Percentiles rank a stretch among this genome's conserved stretches.
These are phyloP conservation scores for Musa itinerans DNA, from an alignment of 176 grass and related monocot genomes.

Conservation along the genomic window DNA sequence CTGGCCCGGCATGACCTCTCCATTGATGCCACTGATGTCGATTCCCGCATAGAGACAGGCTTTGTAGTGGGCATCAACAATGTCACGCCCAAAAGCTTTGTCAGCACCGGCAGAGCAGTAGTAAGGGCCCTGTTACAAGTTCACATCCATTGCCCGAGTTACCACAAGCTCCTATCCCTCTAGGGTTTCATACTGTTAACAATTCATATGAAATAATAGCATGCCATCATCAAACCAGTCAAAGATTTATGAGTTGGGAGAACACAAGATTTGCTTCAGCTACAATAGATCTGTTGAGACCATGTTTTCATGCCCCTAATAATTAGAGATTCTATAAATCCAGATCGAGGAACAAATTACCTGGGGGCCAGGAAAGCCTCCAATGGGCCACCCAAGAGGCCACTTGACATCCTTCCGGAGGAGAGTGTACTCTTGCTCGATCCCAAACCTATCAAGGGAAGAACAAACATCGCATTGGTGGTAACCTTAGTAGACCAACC, in stretches of 20 bases:
- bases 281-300: background rate
- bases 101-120: constrained; percentile 77
- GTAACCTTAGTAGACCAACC: background rate
- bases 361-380: constrained; percentile 88
- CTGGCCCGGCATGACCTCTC: constrained; percentile 98
- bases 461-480: background rate
- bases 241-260: background rate
- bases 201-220: background rate
- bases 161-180: background rate
- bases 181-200: background rate
- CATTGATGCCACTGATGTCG: constrained; percentile 98
- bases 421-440: constrained; percentile 97
- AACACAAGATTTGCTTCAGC: background rate
- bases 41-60: constrained; percentile 83
- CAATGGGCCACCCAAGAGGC: constrained; percentile 91
- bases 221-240: background rate
- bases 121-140: constrained; percentile 64
- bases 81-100: constrained; percentile 85
- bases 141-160: background rate
- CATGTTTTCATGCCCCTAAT: too few relatives aligned
- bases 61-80: constrained; percentile 95
- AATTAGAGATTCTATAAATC: too few relatives aligned
- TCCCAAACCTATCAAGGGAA: constrained; percentile 63
- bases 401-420: constrained; percentile 89
- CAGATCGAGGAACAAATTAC: constrained; percentile 15